These are phyloP conservation scores for Fusarium drepaniforme DNA, from an alignment of 2,329 filamentous ascomycete species.

Conservation along the genomic window DNA sequence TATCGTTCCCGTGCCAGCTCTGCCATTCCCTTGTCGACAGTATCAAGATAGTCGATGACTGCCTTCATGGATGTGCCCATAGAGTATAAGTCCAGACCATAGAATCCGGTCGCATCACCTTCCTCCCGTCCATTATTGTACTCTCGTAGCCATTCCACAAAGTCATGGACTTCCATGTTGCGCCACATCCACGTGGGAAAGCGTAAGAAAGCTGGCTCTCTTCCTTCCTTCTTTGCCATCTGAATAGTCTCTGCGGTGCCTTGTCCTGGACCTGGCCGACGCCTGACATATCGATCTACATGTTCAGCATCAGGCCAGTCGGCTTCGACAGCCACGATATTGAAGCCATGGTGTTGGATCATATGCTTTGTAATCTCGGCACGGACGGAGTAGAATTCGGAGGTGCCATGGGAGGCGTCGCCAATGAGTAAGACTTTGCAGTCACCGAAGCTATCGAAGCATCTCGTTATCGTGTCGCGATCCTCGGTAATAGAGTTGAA, in stretches of 20 bases:
- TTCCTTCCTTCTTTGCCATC: slow-evolving; percentile 11
- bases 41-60: slow-evolving; percentile 27
- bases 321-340: slow-evolving; percentile 28
- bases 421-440: slow-evolving; percentile 27
- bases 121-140: slow-evolving; percentile 16
- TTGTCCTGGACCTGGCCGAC: slow-evolving; percentile 12
- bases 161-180: slow-evolving; percentile 30
- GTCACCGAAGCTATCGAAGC: slow-evolving; percentile 27
- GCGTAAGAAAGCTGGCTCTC: slow-evolving; percentile 20
- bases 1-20: slow-evolving; percentile 23
- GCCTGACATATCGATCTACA: slow-evolving; percentile 28
- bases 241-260: slow-evolving; percentile 18
- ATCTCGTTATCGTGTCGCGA: slow-evolving; percentile 3
- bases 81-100: slow-evolving; percentile 28
- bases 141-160: slow-evolving; percentile 27
- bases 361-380: slow-evolving; percentile 34
- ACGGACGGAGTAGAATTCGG: slow-evolving; percentile 24
- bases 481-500: slow-evolving; percentile 21
- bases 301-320: slow-evolving; percentile 30
- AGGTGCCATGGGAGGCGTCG: slow-evolving; percentile 25
- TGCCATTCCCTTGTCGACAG: slow-evolving; percentile 30
- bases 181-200: slow-evolving; percentile 36
- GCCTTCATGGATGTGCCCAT: slow-evolving; percentile 28
- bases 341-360: slow-evolving; percentile 28
- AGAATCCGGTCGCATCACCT: slow-evolving; percentile 19